phyloP scores from a whole-genome alignment of 192 early-diverging fungal genomes.

The Cetraspora pellucida region DNA sequence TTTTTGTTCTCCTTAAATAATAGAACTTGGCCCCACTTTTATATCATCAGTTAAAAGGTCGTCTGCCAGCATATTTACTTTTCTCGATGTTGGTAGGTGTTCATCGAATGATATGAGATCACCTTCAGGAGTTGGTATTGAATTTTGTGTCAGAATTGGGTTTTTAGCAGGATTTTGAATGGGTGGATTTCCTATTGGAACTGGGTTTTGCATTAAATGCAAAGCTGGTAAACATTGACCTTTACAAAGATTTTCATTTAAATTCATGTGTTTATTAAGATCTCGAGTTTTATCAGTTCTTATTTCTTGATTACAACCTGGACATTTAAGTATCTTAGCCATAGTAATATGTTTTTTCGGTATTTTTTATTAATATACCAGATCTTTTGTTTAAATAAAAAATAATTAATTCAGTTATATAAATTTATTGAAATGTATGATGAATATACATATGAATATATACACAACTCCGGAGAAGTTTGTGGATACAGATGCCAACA shows the following conservation, averaged over 20 bases:
- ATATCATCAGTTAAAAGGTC: slow-evolving; percentile 17
- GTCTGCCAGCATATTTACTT: background rate
- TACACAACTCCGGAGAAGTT: too few species aligned
- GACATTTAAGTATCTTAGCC: slow-evolving; percentile 15
- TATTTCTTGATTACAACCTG: slow-evolving; percentile 17
- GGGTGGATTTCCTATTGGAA: background rate
- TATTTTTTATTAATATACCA: background rate
- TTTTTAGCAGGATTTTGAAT: background rate
- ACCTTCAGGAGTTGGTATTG: background rate
- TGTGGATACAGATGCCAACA: too few species aligned
- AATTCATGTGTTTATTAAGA: slow-evolving; percentile 23
- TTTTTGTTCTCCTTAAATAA: slow-evolving; percentile 13
- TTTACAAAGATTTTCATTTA: slow-evolving; percentile 5
- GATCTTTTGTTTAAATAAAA: slow-evolving; percentile 1
- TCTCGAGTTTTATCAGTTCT: slow-evolving; percentile 24
- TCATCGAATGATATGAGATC: slow-evolving; percentile 27
- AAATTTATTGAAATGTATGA: too few species aligned
- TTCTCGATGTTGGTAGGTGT: slow-evolving; percentile 5
- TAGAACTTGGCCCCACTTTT: slow-evolving; percentile 6
- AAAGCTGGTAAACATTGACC: background rate
- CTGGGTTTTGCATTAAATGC: too few species aligned
- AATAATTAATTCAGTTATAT: too few species aligned
- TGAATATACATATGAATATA: too few species aligned
- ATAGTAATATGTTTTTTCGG: background rate
- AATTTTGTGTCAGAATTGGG: background rate